A percentile compares a stretch with the other conserved stretches of the same genome.
Conservation (phyloP, 2,329 filamentous ascomycete genomes). For the Colletotrichum paranaense region DNA sequence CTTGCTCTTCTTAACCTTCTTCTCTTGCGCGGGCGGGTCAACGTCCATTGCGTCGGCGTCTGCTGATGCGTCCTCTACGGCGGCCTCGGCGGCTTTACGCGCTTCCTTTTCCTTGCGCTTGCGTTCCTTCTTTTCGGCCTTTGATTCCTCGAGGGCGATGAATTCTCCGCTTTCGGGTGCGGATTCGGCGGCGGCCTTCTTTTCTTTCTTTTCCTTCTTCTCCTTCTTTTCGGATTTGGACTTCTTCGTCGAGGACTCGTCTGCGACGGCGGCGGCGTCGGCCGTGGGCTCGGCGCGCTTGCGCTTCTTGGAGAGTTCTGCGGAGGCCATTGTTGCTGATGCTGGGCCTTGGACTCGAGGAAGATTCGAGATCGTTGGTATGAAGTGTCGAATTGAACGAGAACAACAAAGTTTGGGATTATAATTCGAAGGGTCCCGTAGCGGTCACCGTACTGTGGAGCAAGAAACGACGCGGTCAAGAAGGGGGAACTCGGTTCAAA, state of each 20-base stretch:
- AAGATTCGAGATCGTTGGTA: background rate
- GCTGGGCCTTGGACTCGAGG: background rate
- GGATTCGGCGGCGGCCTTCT: background rate
- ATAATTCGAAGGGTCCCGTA: background rate
- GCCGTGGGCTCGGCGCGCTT: conserved; percentile 38
- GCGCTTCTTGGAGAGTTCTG: conserved; percentile 39
- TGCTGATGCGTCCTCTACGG: conserved; percentile 1
- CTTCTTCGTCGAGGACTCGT: conserved; percentile 37
- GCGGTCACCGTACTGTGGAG: background rate
- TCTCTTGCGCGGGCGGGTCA: conserved; percentile 28
- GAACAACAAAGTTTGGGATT: background rate
- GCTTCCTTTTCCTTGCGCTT: conserved; percentile 42
- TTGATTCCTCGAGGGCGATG: conserved; percentile 34
- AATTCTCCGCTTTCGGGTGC: conserved; percentile 16
- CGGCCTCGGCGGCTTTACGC: conserved; percentile 26
- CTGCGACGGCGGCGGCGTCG: background rate
- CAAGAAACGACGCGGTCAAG: background rate
- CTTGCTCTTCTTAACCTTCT: conserved; percentile 44
- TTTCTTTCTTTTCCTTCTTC: conserved; percentile 37
- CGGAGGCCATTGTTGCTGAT: conserved; percentile 19
- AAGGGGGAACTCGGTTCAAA: background rate
- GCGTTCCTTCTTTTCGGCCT: conserved; percentile 42
- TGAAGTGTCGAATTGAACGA: background rate
- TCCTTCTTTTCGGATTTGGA: conserved; percentile 40
- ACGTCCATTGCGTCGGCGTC: conserved; percentile 30